Evolutionary conservation across 176 grass and related monocot species (phyloP), one percentile per base, ranked within the genome.

Genomic region (Eremochloa ophiuroides): DNA sequence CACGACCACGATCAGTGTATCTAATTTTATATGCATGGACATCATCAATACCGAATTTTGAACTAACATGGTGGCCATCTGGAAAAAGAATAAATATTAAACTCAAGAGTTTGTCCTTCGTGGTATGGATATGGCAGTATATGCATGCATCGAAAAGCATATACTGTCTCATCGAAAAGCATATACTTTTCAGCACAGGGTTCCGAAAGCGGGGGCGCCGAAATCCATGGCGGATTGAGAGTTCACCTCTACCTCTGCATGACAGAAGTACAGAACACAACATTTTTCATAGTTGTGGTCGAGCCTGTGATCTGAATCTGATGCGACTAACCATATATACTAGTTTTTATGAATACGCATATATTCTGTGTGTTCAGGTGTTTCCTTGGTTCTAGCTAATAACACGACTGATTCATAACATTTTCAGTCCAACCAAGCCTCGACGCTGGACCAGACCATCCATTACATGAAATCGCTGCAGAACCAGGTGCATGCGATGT

Each of bases 391-490:
- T 50, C 17, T 50, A 50, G 22, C 22, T 1, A n/a, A n/a, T n/a
- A n/a, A 59, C n/a, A 59, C 13, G 55, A 12, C 27, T 31, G 13
- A 31, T 63, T 53, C 18, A 53, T 22, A 53, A 53, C 18, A 53
- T 53, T 53, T 72, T 48, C 79, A 72, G 79, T 72, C 26, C 7
- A 72, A 62, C 58, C 80, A 82, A n/a, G 56, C 29, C 1, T 73
- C 69, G 41, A 82, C 69, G 56, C 41, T 82, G 22, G 56, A 82
- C 41, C 28, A 35, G 8, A 82, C 80, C 4, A 64, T 82, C 58
- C 55, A 14, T 5, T 82, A 82, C 41, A 64, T 74, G 56, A 73
- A 50, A 13, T 63, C 58, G 5, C 41, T 82, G n/a, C 69, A 82
- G 69, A 8, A 74, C 6, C 55, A 73, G 4, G 8, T 73, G 28